Base-by-base conservation (phyloP, 2,329 filamentous ascomycete species). In the Erysiphe pulchra region DNA sequence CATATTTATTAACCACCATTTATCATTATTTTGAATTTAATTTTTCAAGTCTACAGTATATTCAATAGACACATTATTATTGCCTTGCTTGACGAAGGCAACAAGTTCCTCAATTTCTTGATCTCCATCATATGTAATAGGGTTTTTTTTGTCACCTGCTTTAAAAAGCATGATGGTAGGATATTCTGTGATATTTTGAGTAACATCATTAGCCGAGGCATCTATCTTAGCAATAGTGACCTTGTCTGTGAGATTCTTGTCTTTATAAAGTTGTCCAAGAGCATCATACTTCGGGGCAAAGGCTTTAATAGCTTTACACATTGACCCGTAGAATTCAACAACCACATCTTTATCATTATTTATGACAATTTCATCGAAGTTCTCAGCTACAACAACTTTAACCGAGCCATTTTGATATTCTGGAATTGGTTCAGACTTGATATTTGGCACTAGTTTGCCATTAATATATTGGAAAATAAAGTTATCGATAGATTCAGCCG, bases 291-390 rank as follows among this genome's bases (percentile, higher is more conserved):
- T 79, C 57, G 90, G 90, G 47, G 90, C 87, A 50, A 98, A 79
- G 63, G 76, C 86, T 75, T 95, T 94, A 83, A 92, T 98, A 75
- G 98, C 90, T 56, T 90, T 90, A 63, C 90, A 98, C 90, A 90
- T 95, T 52, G 90, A 90, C 49, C 90, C 90, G 68, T 98, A 98
- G 70, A 93, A 95, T 70, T 98, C 90, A 52, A 98, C 66, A 54
- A 98, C 74, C 49, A 98, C 90, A 63, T 98, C 90, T 79, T 95
- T 95, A 61, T 78, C 71, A 63, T 92, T 79, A 60, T 98, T 80
- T 46, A 94, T 72, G 58, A 98, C 86, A 54, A 95, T 67, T 8
- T 92, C 73, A 52, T 93, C 71, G 73, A 94, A 98, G 67, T 73
- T 87, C 68, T 92, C 81, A 62, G 87, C 90, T 48, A 98, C 90